These are phyloP conservation scores for Globisporangium alternatum DNA, from an alignment of 352 stramenopile species.

Conservation along the genomic window DNA sequence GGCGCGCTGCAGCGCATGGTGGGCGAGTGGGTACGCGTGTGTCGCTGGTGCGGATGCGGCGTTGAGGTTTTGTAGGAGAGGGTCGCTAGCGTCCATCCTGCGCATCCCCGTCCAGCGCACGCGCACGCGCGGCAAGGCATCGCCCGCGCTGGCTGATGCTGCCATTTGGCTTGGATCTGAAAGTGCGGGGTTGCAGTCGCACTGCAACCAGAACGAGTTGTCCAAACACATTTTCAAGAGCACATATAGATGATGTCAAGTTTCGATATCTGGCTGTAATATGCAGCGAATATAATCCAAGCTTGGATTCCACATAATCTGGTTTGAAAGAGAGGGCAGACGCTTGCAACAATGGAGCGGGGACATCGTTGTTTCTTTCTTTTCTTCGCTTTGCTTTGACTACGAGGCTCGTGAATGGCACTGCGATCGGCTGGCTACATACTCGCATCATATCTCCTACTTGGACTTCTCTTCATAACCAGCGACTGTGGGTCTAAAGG, in stretches of 20 bases:
- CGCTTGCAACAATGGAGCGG: background rate
- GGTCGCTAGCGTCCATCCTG: constrained; percentile 14
- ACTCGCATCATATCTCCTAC: no score
- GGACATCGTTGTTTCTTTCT: background rate
- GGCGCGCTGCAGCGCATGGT: background rate
- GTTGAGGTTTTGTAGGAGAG: background rate
- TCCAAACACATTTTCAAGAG: background rate
- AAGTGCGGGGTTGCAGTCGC: background rate
- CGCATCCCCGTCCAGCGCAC: constrained; percentile 31
- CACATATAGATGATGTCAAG: background rate
- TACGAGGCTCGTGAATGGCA: background rate
- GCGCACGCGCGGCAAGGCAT: constrained; percentile 18
- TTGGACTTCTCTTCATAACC: background rate
- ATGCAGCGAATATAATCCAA: background rate
- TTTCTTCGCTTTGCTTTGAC: background rate
- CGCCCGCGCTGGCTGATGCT: background rate
- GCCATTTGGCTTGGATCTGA: background rate
- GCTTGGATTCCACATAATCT: no score
- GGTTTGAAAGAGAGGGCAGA: background rate
- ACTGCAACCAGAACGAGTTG: background rate
- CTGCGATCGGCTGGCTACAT: no score
- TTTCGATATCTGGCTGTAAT: background rate
- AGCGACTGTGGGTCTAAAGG: background rate
- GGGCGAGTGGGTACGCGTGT: no score
- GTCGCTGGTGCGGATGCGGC: background rate